Evolutionary conservation across 345 rosid species (phyloP).

Genomic region (Conringia planisiliqua): DNA sequence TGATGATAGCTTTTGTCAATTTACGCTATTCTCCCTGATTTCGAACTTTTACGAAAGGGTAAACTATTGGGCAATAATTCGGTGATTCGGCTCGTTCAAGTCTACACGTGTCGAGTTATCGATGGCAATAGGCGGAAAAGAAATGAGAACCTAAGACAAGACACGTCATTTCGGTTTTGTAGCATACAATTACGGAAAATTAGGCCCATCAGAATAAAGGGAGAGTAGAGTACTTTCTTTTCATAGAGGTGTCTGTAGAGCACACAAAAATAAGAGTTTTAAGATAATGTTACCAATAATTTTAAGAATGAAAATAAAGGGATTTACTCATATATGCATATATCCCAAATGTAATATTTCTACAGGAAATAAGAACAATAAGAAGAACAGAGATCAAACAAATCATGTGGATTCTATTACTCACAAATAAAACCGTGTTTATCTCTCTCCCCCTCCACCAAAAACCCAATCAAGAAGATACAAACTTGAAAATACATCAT

Average conservation of each 20-base stretch:
- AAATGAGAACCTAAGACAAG: neutral
- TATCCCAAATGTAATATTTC: neutral
- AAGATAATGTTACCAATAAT: no score
- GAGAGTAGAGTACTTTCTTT: neutral
- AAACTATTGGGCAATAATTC: neutral
- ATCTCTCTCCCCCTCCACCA: neutral
- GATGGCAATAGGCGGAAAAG: neutral
- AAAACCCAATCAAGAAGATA: conserved; percentile 7
- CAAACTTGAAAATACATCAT: conserved; percentile 14
- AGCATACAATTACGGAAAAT: neutral
- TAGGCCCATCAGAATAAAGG: neutral
- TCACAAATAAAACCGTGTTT: conserved; percentile 29
- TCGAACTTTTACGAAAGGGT: neutral
- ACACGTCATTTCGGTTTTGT: neutral
- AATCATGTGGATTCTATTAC: conserved; percentile 30
- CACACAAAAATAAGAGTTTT: neutral
- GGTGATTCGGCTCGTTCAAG: neutral
- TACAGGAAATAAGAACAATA: neutral
- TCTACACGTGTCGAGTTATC: neutral
- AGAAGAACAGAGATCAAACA: conserved; percentile 22
- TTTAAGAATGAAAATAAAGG: neutral
- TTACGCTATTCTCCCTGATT: conserved; percentile 4
- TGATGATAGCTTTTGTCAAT: neutral
- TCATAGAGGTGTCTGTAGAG: neutral
- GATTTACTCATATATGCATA: conserved; percentile 21